Base-by-base conservation (phyloP, 2,329 filamentous ascomycete genomes). In the Fusarium brevicatenulatum region DNA sequence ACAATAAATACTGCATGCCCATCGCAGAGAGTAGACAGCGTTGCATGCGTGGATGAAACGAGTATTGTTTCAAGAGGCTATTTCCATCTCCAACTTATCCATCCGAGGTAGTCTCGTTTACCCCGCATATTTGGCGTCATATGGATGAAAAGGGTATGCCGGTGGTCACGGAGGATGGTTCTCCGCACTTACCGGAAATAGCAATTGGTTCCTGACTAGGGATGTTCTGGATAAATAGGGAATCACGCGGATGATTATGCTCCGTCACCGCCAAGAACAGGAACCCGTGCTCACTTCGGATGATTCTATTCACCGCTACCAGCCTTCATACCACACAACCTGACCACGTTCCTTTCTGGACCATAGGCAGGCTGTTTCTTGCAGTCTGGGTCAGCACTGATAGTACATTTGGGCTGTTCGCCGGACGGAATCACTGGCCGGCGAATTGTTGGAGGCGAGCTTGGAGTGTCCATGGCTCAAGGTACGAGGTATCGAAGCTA, bases 1-100 rank as follows among this genome's bases (percentile, higher is more conserved):
- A 43, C 4, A 12, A 23, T 8, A 50, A 49, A 39, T 39, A 44
- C 43, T 47, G 23, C 15, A 21, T 50, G 21, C n/a, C 37, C 4
- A 1, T 2, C 65, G 25, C 21, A 23, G 18, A 13, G 34, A n/a
- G 10, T 15, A 8, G 8, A 47, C 25, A 49, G 54, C 54, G 60
- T 66, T 10, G 18, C n/a, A 66, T 65, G 36, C 7, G 57, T 40
- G 42, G 25, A 39, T 57, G n/a, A 49, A 66, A 56, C 11, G 21
- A 56, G 21, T 32, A 47, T 28, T 42, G 46, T 36, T 47, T 57
- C 25, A 43, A 47, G 44, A 50, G 44, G 39, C 36, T 53, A 63
- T 49, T 34, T 37, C 28, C 40, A 53, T 46, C 19, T 49, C 34
- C 46, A 40, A 36, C n/a, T 37, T 25, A 32, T 30, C 37, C 32